Evolutionary conservation across 2,329 filamentous ascomycete genomes (phyloP), one percentile per base, ranked within the genome.

Genomic region (Paracoccidioides brasiliensis): DNA sequence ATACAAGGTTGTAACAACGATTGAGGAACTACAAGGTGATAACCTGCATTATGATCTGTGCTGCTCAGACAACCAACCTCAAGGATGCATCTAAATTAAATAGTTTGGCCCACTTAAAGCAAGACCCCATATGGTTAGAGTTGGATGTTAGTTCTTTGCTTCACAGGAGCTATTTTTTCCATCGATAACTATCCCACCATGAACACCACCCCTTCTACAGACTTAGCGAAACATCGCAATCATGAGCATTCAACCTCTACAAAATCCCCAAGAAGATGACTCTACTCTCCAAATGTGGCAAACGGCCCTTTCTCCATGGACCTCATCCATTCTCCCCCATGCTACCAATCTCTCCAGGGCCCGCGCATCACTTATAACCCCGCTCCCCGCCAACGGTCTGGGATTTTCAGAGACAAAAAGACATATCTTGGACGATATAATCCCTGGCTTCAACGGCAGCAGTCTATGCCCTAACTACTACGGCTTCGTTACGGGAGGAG

Each of bases 401-500:
- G 67, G 66, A 1, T 66, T 70, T 14, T 64, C 67, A 40, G 55
- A 59, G 8, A 62, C 66, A n/a, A 67, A 66, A 53, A 57, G 61
- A 14, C 73, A 76, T 56, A 63, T 76, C n/a, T 30, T 72, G 3
- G 56, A 69, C 22, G 68, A 73, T 41, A 67, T 76, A 46, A 66
- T 72, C 5, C 73, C 74, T 0, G 85, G 78, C 0, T 78, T 93
- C 57, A 89, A 84, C 62, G 79, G 76, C 14, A 80, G 82, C 64
- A 83, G 81, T 61, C 77, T 79, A 44, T 82, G 79, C 45, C 70
- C 81, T 9, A 81, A 82, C 55, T 95, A 94, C 75, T 94, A 88
- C 68, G 90, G 89, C 57, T 95, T 96, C 67, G 86, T 96, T 5
- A 95, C 85, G 0, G 91, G 91, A 46, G 86, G 88, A 12, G 76